Base-by-base conservation (phyloP, 768 basidiomycete species). In the Nevesoporus exiguus region DNA sequence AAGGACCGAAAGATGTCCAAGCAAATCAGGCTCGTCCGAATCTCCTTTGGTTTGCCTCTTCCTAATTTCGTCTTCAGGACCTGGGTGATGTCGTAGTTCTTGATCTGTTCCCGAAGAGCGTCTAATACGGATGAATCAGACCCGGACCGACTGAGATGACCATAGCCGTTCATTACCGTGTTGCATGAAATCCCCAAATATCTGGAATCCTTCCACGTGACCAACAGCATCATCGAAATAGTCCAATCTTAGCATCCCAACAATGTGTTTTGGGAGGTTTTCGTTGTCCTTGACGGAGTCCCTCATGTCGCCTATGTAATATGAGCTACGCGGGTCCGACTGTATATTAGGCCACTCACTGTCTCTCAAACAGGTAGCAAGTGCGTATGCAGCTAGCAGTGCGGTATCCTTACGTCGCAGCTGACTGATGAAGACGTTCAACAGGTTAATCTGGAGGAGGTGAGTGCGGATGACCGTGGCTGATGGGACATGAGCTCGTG, bases 141-240 rank as follows among this genome's bases (percentile, higher is more conserved):
- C 10, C n/a, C 7, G 17, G n/a, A 37, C 21, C 19, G 4, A 33
- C 36, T 17, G 14, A 10, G 19, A 44, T 6, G 10, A 25, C 21
- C 13, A 21, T 5, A 1, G 24, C n/a, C 8, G 17, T 27, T 30
- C 22, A n/a, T 57, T 57, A 66, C 65, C 56, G 4, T 60, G 33
- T 36, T 55, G 51, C 60, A 66, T 64, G 7, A 66, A 47, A 24
- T 66, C 51, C 1, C 43, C 42, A 17, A 66, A 66, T 1, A 66
- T 55, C 41, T 66, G 65, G 36, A 67, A 66, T 13, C 65, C 64
- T 44, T 66, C 65, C 1, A 65, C 47, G 22, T 5, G 45, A 11
- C 64, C 65, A 0, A 67, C 51, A 13, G 65, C 62, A 30, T 66
- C 65, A 10, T 66, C 62, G 19, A 66, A 67, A 43, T 54, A 67